Conservation (phyloP, 1,284 basidiomycete species). For the Serendipita sp. region DNA sequence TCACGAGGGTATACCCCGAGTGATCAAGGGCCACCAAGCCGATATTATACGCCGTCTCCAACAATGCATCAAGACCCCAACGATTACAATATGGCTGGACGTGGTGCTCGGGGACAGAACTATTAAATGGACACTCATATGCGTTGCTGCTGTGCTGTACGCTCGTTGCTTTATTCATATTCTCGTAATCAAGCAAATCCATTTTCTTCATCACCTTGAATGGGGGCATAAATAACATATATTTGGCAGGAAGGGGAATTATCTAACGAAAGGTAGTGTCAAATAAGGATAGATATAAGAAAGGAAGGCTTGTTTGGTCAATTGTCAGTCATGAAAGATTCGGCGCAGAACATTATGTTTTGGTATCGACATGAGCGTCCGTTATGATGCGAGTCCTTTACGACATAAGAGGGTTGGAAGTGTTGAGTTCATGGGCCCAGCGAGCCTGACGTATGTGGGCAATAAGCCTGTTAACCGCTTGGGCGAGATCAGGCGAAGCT, state of each 20-base stretch:
- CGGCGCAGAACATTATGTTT: too few species aligned
- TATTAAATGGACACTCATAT: not conserved
- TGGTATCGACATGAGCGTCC: too few species aligned
- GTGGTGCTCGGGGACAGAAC: not conserved
- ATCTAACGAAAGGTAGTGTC: too few species aligned
- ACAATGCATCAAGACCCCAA: not conserved
- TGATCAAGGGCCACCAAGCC: not conserved
- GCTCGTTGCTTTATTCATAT: not conserved
- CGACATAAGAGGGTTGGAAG: not conserved
- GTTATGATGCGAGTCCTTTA: not conserved
- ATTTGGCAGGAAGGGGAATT: too few species aligned
- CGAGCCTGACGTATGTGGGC: not conserved
- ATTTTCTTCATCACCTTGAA: too few species aligned
- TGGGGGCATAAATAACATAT: too few species aligned
- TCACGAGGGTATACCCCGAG: not conserved
- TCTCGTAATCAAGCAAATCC: not conserved
- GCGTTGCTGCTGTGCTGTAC: too few species aligned
- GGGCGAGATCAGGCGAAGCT: not conserved
- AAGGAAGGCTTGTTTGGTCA: not conserved
- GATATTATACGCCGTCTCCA: not conserved
- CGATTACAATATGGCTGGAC: not conserved
- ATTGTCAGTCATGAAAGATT: not conserved
- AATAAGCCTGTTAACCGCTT: not conserved
- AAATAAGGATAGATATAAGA: too few species aligned
- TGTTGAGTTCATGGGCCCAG: slow-evolving; percentile 1